Percentiles rank a stretch among this genome's conserved stretches.
Conservation (phyloP, 2,329 filamentous ascomycete genomes). For the Bipolaris zeicola region DNA sequence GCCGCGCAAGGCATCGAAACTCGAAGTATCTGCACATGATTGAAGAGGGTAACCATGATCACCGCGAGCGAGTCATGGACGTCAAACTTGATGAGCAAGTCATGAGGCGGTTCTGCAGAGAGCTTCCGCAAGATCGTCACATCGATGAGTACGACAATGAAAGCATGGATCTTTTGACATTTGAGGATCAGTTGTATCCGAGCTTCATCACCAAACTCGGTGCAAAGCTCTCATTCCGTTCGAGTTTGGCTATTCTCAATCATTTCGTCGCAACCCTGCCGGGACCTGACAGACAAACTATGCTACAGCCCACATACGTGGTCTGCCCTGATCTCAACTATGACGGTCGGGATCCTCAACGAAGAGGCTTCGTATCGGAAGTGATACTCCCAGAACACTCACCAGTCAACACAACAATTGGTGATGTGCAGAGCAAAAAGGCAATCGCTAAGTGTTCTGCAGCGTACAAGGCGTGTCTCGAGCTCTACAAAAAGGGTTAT, state of each 20-base stretch:
- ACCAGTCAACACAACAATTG: conserved; percentile 70
- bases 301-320: conserved; percentile 63
- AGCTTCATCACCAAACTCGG: conserved; percentile 68
- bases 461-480: conserved; percentile 80
- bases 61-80: conserved; percentile 63
- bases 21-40: conserved; percentile 87
- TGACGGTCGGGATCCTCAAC: conserved; percentile 12
- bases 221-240: conserved; percentile 78
- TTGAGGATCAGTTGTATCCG: conserved; percentile 56
- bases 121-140: conserved; percentile 75
- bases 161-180: conserved; percentile 61
- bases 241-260: conserved; percentile 72
- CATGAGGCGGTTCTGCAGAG: conserved; percentile 77
- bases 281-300: conserved; percentile 54
- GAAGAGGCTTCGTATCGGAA: conserved; percentile 63
- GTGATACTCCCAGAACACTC: conserved; percentile 77
- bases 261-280: conserved; percentile 75
- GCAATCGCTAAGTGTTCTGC: conserved; percentile 83
- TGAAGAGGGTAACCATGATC: conserved; percentile 69
- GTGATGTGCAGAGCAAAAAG: conserved; percentile 70
- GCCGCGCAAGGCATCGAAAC: conserved; percentile 76
- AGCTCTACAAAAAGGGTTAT: conserved; percentile 68
- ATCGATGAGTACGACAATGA: conserved; percentile 65
- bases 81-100: conserved; percentile 63
- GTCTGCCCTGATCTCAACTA: conserved; percentile 46